Conservation (phyloP, 495 filamentous ascomycete species). For the Xylaria grammica region DNA sequence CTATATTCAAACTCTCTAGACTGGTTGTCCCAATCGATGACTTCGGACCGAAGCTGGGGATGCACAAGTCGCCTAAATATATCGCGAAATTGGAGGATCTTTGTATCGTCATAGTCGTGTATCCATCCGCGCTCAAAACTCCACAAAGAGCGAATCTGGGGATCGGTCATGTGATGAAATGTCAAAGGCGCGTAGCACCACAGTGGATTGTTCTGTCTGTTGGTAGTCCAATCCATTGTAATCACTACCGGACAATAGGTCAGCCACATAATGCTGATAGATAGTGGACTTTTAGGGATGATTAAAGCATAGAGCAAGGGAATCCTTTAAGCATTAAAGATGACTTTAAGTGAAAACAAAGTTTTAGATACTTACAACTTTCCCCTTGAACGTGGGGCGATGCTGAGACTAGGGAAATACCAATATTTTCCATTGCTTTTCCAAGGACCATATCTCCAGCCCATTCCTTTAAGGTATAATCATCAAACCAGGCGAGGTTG, state of each 20-base stretch:
- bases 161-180: constrained; percentile 8
- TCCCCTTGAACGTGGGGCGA: constrained; percentile 8
- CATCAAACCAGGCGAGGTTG: constrained; percentile 6
- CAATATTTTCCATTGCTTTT: constrained; percentile 1
- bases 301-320: neutral
- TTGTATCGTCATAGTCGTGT: neutral
- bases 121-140: neutral
- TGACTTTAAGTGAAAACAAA: neutral
- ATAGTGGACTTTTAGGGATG: neutral
- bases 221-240: neutral
- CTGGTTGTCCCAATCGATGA: neutral
- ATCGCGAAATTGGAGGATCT: neutral
- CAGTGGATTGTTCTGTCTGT: neutral
- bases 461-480: constrained; percentile 16
- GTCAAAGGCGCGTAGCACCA: constrained; percentile 9
- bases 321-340: neutral
- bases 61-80: neutral
- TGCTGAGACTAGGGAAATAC: constrained; percentile 8
- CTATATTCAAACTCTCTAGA: neutral
- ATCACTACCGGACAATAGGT: neutral
- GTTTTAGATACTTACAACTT: neutral
- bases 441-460: constrained; percentile 19
- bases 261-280: neutral
- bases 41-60: neutral
- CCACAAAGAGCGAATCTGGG: neutral